Base-by-base conservation (phyloP, 2,329 filamentous ascomycete species). In the Chrysoporthe deuterocubensis region DNA sequence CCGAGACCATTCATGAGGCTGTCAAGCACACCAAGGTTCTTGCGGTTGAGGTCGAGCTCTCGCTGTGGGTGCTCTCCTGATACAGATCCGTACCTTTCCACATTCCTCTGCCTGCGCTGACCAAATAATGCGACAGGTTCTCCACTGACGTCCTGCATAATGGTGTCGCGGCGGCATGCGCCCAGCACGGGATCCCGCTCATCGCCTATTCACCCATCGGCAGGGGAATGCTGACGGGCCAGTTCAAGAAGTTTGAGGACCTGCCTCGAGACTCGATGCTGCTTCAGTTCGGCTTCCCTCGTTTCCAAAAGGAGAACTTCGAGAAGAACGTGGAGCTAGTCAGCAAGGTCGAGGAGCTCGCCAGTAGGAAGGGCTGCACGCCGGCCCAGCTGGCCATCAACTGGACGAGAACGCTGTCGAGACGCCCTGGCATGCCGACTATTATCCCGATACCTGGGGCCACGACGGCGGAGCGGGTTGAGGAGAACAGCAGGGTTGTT, bases 141-240 rank as follows among this genome's bases (percentile, higher is more conserved):
- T 73, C 77, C 6, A 80, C 80, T 0, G 83, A 86, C 16, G 79
- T 83, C 32, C 76, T 85, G 37, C 75, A 74, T 26, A 86, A 87
- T 70, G 85, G 85, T 2, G 77, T 88, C 44, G 82, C 83, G 2
- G 80, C 80, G 1, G 75, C 80, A 0, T 83, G 81, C 67, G 75
- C 73, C 9, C 82, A 89, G 73, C 77, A 87, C 16, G 80, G 78
- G 18, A 89, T 90, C 61, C 83, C 86, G 0, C 79, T 90, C 50
- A 73, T 88, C 3, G 85, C 84, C 0, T 89, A 76, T 67, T 62
- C 89, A 57, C 92, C 92, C 0, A 81, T 66, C 14, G 64, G 64
- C 34, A 8, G 57, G 16, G 64, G 64, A 13, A 52, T 69, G 34
- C 43, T 71, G 50, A 68, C 66, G 3, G 70, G 66, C 32, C 21